A percentile compares a stretch with the other conserved stretches of the same genome.
Evolutionary conservation across 257 asterid genomes (phyloP).

Genomic region (Vinca minor): DNA sequence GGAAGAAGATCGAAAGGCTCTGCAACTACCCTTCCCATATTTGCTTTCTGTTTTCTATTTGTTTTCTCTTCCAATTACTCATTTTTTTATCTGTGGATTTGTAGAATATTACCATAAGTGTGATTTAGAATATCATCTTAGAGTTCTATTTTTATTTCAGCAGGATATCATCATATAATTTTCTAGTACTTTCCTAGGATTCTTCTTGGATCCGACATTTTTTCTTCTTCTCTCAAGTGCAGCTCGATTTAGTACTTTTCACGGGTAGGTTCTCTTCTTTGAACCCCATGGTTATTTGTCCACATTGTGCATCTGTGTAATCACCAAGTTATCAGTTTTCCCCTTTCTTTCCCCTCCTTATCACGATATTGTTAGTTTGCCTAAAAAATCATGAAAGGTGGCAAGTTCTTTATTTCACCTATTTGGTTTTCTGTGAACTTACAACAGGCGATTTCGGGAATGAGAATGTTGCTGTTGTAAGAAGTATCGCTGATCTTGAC

Average conservation of each 20-base stretch:
- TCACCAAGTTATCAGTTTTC: background rate
- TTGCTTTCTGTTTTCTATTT: background rate
- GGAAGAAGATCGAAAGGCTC: constrained; percentile 76
- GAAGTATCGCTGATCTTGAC: constrained; percentile 58
- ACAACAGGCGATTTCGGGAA: constrained; percentile 92
- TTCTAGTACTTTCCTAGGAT: constrained; percentile 10
- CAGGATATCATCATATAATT: background rate
- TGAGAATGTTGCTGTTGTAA: constrained; percentile 75
- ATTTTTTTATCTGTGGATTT: constrained; percentile 2
- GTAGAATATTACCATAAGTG: background rate
- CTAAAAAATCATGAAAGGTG: constrained; percentile 5
- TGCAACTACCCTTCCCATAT: constrained; percentile 31
- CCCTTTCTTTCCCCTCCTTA: background rate
- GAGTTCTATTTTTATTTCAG: background rate
- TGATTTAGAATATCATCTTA: background rate
- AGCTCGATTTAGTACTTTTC: constrained; percentile 94
- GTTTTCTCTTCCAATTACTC: background rate
- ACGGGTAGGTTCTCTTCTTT: constrained; percentile 64
- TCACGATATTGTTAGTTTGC: constrained; percentile 11
- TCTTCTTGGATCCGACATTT: constrained; percentile 20
- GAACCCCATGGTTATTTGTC: constrained; percentile 13
- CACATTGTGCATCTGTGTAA: background rate
- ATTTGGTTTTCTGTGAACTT: constrained; percentile 18
- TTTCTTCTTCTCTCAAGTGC: constrained; percentile 44
- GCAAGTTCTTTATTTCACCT: constrained; percentile 14